Conservation (phyloP, 2,329 filamentous ascomycete genomes). For the Colletotrichum filicis region DNA sequence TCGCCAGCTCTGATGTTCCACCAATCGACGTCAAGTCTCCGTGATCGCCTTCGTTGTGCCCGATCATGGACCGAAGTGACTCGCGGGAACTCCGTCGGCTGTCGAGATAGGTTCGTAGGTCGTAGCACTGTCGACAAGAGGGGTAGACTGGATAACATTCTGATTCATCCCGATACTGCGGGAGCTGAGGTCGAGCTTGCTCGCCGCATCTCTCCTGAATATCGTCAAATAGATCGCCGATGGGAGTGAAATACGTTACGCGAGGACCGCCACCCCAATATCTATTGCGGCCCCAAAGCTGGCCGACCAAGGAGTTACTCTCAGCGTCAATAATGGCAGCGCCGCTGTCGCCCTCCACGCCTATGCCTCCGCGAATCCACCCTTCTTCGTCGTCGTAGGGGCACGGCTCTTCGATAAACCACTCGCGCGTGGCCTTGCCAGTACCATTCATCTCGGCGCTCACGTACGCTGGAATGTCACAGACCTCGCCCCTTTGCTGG, state of each 20-base stretch:
- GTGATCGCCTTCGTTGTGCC: constrained; percentile 49
- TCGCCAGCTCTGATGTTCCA: constrained; percentile 54
- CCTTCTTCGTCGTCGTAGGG: constrained; percentile 51
- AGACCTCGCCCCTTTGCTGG: constrained; percentile 52
- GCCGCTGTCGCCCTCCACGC: constrained; percentile 56
- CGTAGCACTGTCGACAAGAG: constrained; percentile 53
- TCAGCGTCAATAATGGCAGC: constrained; percentile 55
- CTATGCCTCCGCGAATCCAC: constrained; percentile 58
- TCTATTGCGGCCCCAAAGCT: constrained; percentile 56
- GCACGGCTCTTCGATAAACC: constrained; percentile 56
- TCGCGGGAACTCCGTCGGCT: constrained; percentile 54
- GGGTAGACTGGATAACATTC: constrained; percentile 53
- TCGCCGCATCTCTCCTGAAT: constrained; percentile 57
- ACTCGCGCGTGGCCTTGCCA: constrained; percentile 54
- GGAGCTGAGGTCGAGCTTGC: constrained; percentile 51
- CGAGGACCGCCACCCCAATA: constrained; percentile 55
- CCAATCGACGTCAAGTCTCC: constrained; percentile 50
- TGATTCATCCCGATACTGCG: constrained; percentile 52
- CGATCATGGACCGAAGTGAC: constrained; percentile 56
- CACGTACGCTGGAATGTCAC: constrained; percentile 56
- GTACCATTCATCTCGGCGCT: constrained; percentile 52
- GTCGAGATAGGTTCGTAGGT: constrained; percentile 52
- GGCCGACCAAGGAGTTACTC: constrained; percentile 51
- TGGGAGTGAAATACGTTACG: constrained; percentile 55
- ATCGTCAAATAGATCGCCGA: constrained; percentile 56